These are phyloP conservation scores for Cutaneotrichosporon arboriforme DNA, from an alignment of 1,284 basidiomycete species.

Conservation along the genomic window DNA sequence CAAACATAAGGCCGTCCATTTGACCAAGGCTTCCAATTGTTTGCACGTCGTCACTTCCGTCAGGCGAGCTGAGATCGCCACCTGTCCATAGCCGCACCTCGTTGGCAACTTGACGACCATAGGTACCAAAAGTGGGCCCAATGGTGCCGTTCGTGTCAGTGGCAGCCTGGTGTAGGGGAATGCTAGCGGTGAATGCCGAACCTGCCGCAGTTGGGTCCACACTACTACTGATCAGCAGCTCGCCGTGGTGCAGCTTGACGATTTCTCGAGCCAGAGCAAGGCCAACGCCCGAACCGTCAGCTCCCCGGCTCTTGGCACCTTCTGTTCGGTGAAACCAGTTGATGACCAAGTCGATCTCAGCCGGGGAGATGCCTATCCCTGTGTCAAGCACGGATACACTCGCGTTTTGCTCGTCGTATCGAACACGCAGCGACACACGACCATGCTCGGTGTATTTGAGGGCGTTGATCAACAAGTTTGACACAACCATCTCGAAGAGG, in stretches of 20 bases:
- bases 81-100: neutral
- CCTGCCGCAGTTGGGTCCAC: neutral
- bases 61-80: too few relatives aligned
- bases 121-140: conserved; percentile 9
- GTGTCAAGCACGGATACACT: conserved; percentile 44
- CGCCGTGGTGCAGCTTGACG: conserved; percentile 47
- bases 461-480: conserved; percentile 45
- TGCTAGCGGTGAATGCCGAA: conserved; percentile 13
- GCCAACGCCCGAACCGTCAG: conserved; percentile 12
- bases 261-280: conserved; percentile 38
- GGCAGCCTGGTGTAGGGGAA: neutral
- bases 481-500: conserved; percentile 46
- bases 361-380: conserved; percentile 43
- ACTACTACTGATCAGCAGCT: conserved; percentile 33
- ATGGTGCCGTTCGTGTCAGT: neutral
- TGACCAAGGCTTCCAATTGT: neutral
- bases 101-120: conserved; percentile 4
- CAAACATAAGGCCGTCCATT: conserved; percentile 26
- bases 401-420: conserved; percentile 19
- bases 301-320: conserved; percentile 6
- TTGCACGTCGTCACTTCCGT: neutral
- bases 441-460: conserved; percentile 42
- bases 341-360: conserved; percentile 23
- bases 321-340: conserved; percentile 31
- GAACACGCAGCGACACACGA: conserved; percentile 28